Percentiles rank a stretch among this genome's conserved stretches.
These are phyloP conservation scores for Linnemannia hyalina DNA, from an alignment of 192 early-diverging fungal species.

Conservation along the genomic window DNA sequence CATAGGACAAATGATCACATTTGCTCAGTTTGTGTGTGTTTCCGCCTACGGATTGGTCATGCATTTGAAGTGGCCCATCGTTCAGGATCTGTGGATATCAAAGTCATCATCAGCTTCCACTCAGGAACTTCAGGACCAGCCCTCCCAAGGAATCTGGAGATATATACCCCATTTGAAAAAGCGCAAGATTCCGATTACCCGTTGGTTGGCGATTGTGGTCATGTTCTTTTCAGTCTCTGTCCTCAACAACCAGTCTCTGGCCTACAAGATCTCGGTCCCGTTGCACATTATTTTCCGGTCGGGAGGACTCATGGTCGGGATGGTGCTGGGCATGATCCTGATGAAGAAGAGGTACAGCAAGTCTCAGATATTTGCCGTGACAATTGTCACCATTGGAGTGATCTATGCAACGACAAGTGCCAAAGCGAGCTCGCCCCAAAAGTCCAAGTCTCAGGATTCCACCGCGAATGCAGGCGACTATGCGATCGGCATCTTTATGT, in stretches of 20 bases:
- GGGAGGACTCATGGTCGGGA: conserved; percentile 85
- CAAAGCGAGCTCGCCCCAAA: conserved; percentile 39
- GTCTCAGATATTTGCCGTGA: conserved; percentile 69
- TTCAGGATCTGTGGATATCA: conserved; percentile 28
- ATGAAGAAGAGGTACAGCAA: conserved; percentile 74
- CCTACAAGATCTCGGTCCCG: conserved; percentile 86
- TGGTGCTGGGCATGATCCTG: conserved; percentile 78
- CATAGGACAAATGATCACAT: conserved; percentile 84
- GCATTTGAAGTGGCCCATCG: conserved; percentile 67
- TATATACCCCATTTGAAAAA: conserved; percentile 65
- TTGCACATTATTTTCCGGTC: conserved; percentile 93
- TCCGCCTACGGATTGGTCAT: conserved; percentile 74
- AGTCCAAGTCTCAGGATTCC: not conserved
- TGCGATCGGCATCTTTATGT: conserved; percentile 74
- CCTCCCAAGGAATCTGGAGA: conserved; percentile 27
- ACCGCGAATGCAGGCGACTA: conserved; percentile 61
- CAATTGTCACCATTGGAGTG: conserved; percentile 84
- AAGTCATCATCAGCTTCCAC: not conserved
- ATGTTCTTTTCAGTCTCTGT: conserved; percentile 85
- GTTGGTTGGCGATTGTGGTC: conserved; percentile 83
- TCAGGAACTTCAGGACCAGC: not conserved
- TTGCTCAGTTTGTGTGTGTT: conserved; percentile 85
- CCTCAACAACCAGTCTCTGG: conserved; percentile 86
- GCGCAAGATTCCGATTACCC: conserved; percentile 73
- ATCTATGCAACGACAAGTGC: conserved; percentile 74